Evolutionary conservation across 805 yeast species (phyloP).

Genomic region (Kluyveromyces aestuarii): DNA sequence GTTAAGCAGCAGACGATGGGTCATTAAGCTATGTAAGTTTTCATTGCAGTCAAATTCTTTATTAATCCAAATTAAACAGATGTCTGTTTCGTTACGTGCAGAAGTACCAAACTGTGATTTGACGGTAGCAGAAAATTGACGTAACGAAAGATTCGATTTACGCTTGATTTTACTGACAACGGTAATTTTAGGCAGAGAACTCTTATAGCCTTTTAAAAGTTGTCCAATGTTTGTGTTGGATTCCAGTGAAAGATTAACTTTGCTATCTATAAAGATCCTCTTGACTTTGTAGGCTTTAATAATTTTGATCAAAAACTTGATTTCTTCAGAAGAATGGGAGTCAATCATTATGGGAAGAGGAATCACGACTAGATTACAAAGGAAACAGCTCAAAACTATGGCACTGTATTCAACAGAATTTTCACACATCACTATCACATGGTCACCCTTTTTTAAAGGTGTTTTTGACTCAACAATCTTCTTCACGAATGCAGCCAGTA

Average conservation of each 20-base stretch:
- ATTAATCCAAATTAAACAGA: constrained; percentile 26
- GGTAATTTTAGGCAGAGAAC: constrained; percentile 23
- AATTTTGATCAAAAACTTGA: constrained; percentile 53
- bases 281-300: constrained; percentile 62
- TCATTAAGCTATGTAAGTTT: constrained; percentile 28
- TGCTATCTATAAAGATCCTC: constrained; percentile 64
- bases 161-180: constrained; percentile 24
- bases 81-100: constrained; percentile 22
- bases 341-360: constrained; percentile 71
- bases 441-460: constrained; percentile 55
- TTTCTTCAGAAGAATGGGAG: constrained; percentile 62
- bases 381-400: constrained; percentile 78
- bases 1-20: constrained; percentile 58
- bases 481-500: constrained; percentile 65
- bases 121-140: constrained; percentile 13
- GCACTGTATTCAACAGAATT: constrained; percentile 79
- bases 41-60: constrained; percentile 14
- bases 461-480: constrained; percentile 62
- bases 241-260: constrained; percentile 14
- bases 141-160: constrained; percentile 14
- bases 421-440: constrained; percentile 74
- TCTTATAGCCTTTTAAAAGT: constrained; percentile 17
- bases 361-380: constrained; percentile 54
- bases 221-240: constrained; percentile 18
- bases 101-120: constrained; percentile 16